phyloP scores from a whole-genome alignment of 768 basidiomycete genomes.

The Boletus sp. region DNA sequence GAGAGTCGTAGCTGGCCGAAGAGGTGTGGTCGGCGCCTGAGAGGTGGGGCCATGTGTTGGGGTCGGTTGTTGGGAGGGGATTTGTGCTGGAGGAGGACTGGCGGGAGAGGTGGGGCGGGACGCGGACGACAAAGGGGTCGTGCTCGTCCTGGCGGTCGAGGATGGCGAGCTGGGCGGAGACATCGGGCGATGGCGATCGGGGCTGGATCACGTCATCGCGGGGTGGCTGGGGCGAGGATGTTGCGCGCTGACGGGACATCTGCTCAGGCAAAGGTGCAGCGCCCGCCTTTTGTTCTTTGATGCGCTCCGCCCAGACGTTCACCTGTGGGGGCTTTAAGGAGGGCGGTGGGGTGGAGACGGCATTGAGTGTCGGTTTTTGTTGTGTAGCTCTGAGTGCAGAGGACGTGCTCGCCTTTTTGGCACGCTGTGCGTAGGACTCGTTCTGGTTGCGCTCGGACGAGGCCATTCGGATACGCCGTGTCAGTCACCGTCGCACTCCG shows the following conservation, averaged over 20 bases:
- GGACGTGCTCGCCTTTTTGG: constrained; percentile 40
- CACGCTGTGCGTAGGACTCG: constrained; percentile 59
- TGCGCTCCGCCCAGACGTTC: constrained; percentile 45
- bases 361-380: background rate
- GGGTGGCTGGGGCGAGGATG: constrained; percentile 9
- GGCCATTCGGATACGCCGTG: constrained; percentile 29
- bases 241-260: constrained; percentile 11
- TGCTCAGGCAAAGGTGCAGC: constrained; percentile 16
- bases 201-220: constrained; percentile 18
- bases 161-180: constrained; percentile 20
- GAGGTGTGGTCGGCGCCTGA: constrained; percentile 33
- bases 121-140: constrained; percentile 47
- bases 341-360: background rate
- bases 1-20: constrained; percentile 33
- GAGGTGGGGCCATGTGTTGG: constrained; percentile 19
- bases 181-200: constrained; percentile 17
- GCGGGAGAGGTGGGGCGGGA: constrained; percentile 34
- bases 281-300: constrained; percentile 40
- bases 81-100: constrained; percentile 26
- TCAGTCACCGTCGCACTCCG: constrained; percentile 25
- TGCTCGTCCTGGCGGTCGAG: constrained; percentile 30
- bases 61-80: constrained; percentile 19
- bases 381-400: background rate
- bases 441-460: constrained; percentile 37
- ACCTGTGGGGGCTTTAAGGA: constrained; percentile 22